Base-by-base conservation (phyloP, 2,329 filamentous ascomycete species). In the Penicillium polonicum region DNA sequence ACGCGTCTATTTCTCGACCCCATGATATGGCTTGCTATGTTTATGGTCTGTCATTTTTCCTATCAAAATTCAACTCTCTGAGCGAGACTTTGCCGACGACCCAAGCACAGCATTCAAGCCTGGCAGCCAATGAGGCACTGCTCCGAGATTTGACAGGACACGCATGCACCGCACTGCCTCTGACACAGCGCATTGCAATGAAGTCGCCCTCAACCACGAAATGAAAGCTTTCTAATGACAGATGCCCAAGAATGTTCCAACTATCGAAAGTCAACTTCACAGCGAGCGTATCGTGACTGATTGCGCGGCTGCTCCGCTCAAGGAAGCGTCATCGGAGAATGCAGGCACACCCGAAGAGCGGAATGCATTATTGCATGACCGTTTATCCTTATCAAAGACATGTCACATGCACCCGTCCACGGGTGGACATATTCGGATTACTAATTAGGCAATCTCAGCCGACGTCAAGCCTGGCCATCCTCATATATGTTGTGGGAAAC, bases 271-370 rank as follows among this genome's bases (percentile, higher is more conserved):
- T 36, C 36, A 27, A 12, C 13, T n/a, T 25, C 12, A 17, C 21
- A 44, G 29, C 13, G 31, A 49, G 15, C 51, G 42, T 5, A 31
- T 8, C n/a, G 5, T 17, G n/a, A n/a, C 35, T 33, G 60, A 35
- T 62, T 66, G 58, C 58, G 59, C 55, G 55, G 61, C 58, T 53
- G 61, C 58, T 53, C 50, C 23, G n/a, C 23, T 19, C 5, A 48
- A 46, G 31, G 31, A 25, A 60, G 48, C 62, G 53, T 54, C 55
- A 62, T 56, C 23, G 43, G 46, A 48, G 62, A 65, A 65, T 65
- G 62, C 45, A 57, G 41, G 35, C 5, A 23, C 21, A 35, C 23
- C 29, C 33, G 41, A 46, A 25, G 33, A 21, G 42, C 15, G 52
- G 53, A 61, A 61, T 60, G 59, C 35, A 17, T 31, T 35, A 55